Conservation (phyloP, 169 alveolate genomes). For the Plasmodium sp. region DNA sequence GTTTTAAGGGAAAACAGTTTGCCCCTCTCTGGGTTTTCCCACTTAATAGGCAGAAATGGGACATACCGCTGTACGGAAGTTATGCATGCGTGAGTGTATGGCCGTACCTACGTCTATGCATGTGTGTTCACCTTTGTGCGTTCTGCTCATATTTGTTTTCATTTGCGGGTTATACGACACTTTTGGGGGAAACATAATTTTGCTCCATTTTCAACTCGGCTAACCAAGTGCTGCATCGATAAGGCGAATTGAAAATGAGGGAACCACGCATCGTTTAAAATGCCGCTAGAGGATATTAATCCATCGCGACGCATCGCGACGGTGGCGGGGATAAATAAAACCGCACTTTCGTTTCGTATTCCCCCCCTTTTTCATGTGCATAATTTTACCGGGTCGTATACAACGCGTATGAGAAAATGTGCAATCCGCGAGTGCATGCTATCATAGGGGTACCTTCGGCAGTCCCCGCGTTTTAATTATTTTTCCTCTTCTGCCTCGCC, state of each 20-base stretch:
- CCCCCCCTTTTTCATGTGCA: background rate
- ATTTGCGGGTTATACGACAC: background rate
- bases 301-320: background rate
- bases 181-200: background rate
- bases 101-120: background rate
- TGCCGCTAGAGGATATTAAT: background rate
- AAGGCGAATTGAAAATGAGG: background rate
- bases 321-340: background rate
- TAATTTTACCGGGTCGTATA: background rate
- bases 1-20: background rate
- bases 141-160: background rate
- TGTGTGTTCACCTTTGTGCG: background rate
- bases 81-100: background rate
- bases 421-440: background rate
- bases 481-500: background rate
- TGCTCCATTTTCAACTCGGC: background rate
- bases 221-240: background rate
- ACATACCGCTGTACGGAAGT: background rate
- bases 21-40: background rate
- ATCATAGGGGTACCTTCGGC: background rate
- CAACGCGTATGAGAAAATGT: background rate
- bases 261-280: background rate
- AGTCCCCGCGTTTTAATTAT: background rate
- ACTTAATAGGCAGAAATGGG: background rate
- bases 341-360: background rate